Conservation (phyloP, 73 alveolate genomes). For the Uronychia setigera region DNA sequence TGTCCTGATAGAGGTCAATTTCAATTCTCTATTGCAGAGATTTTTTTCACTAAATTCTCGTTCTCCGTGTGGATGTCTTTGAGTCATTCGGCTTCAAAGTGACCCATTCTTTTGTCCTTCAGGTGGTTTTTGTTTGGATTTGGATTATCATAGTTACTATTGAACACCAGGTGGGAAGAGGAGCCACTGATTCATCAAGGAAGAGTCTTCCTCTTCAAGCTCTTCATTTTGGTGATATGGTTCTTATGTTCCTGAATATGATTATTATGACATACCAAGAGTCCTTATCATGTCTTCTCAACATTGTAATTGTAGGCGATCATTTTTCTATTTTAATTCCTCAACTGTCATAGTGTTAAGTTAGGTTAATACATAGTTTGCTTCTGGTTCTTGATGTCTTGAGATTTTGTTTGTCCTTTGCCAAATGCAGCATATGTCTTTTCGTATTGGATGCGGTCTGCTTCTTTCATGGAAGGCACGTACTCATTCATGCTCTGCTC, state of each 20-base stretch:
- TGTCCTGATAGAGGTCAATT: neutral
- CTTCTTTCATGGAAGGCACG: conserved; percentile 31
- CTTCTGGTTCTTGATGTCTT: conserved; percentile 23
- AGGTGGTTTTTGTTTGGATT: too few relatives aligned
- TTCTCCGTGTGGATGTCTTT: conserved; percentile 39
- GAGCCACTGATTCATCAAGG: too few relatives aligned
- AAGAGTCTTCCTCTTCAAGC: too few relatives aligned
- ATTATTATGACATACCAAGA: too few relatives aligned
- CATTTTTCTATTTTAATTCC: too few relatives aligned
- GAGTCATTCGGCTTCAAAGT: conserved; percentile 27
- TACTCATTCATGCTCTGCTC: neutral
- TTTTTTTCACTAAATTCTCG: conserved; percentile 21
- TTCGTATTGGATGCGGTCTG: conserved; percentile 17
- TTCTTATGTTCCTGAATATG: too few relatives aligned
- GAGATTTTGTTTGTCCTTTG: conserved; percentile 28
- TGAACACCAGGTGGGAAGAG: too few relatives aligned
- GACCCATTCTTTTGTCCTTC: conserved; percentile 7
- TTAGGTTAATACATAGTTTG: neutral
- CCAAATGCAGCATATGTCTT: conserved; percentile 28
- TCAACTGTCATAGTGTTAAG: conserved; percentile 8
- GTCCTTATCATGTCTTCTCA: too few relatives aligned
- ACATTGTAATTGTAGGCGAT: too few relatives aligned
- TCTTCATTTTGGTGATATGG: too few relatives aligned
- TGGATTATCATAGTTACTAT: too few relatives aligned
- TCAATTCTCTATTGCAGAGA: neutral